phyloP scores from a whole-genome alignment of 768 basidiomycete species.

The Gelatoporia subvermispora region DNA sequence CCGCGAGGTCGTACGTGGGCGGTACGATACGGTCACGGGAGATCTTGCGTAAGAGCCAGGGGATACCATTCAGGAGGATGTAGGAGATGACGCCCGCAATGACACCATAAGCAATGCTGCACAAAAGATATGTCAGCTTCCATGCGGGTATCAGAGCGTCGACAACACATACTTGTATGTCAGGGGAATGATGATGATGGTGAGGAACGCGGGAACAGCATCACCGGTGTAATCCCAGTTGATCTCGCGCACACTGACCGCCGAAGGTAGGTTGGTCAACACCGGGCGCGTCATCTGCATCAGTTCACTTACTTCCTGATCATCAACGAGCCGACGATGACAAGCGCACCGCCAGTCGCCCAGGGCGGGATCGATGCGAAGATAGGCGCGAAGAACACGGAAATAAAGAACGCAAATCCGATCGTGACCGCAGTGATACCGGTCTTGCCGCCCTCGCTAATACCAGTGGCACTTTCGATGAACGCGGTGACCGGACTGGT shows the following conservation, averaged over 20 bases:
- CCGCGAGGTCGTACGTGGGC: slow-evolving; percentile 56
- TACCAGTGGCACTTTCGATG: slow-evolving; percentile 80
- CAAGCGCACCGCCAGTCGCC: slow-evolving; percentile 83
- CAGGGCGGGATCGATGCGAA: slow-evolving; percentile 84
- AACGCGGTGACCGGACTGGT: slow-evolving; percentile 80
- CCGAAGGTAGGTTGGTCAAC: not conserved
- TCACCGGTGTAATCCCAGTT: slow-evolving; percentile 90
- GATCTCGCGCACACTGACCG: slow-evolving; percentile 64
- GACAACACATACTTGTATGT: slow-evolving; percentile 46
- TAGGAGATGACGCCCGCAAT: slow-evolving; percentile 75
- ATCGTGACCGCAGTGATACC: slow-evolving; percentile 74
- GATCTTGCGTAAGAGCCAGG: slow-evolving; percentile 50
- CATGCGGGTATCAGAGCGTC: slow-evolving; percentile 35
- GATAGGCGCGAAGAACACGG: slow-evolving; percentile 84
- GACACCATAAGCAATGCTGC: slow-evolving; percentile 76
- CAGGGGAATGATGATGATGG: slow-evolving; percentile 72
- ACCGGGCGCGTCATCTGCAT: not conserved
- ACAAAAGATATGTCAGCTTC: slow-evolving; percentile 29
- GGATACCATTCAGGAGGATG: slow-evolving; percentile 66
- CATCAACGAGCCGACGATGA: slow-evolving; percentile 87
- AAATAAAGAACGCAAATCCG: slow-evolving; percentile 75
- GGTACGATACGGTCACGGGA: slow-evolving; percentile 60
- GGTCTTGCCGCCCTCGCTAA: slow-evolving; percentile 83
- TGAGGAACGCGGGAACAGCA: slow-evolving; percentile 82
- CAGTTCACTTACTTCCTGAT: slow-evolving; percentile 61